phyloP scores from a whole-genome alignment of 805 yeast genomes.

The Cyberlindnera mrakii region DNA sequence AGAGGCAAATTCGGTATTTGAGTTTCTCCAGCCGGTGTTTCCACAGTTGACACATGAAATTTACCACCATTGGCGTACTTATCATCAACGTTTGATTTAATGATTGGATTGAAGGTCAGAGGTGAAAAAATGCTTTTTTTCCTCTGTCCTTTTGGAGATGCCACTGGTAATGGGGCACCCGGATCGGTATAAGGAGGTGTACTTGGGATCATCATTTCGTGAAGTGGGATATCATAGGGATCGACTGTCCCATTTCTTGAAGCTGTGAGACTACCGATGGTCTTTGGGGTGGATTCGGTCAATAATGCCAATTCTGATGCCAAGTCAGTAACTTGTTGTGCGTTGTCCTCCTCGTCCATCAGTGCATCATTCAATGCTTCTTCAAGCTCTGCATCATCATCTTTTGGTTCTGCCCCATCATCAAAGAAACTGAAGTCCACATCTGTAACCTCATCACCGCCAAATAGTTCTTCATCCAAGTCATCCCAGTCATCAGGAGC shows the following conservation, averaged over 20 bases:
- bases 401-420: slow-evolving; percentile 21
- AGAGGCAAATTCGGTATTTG: slow-evolving; percentile 10
- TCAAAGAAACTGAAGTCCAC: slow-evolving; percentile 25
- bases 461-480: slow-evolving; percentile 28
- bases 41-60: slow-evolving; percentile 48
- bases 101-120: slow-evolving; percentile 71
- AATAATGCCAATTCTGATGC: slow-evolving; percentile 30
- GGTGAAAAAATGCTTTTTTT: slow-evolving; percentile 75
- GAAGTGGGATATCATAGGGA: slow-evolving; percentile 47
- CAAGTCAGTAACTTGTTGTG: too few species aligned
- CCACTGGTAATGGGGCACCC: slow-evolving; percentile 74
- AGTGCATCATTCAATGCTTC: slow-evolving; percentile 22
- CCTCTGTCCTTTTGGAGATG: slow-evolving; percentile 35
- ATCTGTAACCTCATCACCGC: slow-evolving; percentile 25
- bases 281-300: too few species aligned
- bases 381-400: slow-evolving; percentile 14
- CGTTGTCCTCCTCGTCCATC: slow-evolving; percentile 23
- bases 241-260: slow-evolving; percentile 1
- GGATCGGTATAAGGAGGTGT: slow-evolving; percentile 68
- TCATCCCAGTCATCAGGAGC: slow-evolving; percentile 22
- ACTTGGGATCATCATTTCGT: slow-evolving; percentile 48
- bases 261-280: background rate
- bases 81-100: slow-evolving; percentile 69
- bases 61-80: slow-evolving; percentile 90
- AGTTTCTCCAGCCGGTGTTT: slow-evolving; percentile 17